Percentiles rank a stretch among this genome's conserved stretches.
Conservation (phyloP, 2,329 filamentous ascomycete genomes). For the Trichophyton rubrum region DNA sequence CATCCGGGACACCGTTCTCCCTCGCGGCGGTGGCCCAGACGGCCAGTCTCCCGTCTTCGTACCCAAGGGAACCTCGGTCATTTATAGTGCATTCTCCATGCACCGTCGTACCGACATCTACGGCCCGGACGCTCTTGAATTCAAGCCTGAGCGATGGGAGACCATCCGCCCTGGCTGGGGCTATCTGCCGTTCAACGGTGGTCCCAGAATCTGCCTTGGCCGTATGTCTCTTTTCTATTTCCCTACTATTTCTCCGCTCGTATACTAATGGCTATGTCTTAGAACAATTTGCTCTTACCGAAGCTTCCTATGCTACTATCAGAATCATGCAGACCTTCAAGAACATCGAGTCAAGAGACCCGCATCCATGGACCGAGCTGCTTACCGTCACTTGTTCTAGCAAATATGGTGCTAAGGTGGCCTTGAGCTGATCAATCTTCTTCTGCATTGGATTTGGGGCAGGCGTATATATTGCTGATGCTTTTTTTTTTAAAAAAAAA, state of each 20-base stretch:
- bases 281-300: constrained; percentile 34
- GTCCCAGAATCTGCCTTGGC: constrained; percentile 44
- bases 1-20: constrained; percentile 61
- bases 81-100: constrained; percentile 36
- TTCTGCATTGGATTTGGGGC: neutral
- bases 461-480: neutral
- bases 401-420: constrained; percentile 13
- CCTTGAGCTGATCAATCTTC: constrained; percentile 1
- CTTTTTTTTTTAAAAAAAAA: neutral
- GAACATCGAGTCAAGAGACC: constrained; percentile 25
- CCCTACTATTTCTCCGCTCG: neutral
- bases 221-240: constrained; percentile 16
- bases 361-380: constrained; percentile 19
- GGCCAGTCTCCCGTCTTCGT: constrained; percentile 35
- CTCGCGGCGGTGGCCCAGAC: constrained; percentile 46
- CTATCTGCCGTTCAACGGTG: constrained; percentile 43
- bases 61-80: constrained; percentile 34
- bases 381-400: constrained; percentile 16
- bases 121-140: constrained; percentile 38
- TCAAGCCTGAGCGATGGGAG: constrained; percentile 39
- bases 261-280: neutral
- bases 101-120: constrained; percentile 39
- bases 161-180: constrained; percentile 42
- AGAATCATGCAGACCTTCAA: constrained; percentile 28
- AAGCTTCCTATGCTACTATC: constrained; percentile 30